Conservation (phyloP, 176 grass and related monocot genomes). For the Eragrostis curvula region DNA sequence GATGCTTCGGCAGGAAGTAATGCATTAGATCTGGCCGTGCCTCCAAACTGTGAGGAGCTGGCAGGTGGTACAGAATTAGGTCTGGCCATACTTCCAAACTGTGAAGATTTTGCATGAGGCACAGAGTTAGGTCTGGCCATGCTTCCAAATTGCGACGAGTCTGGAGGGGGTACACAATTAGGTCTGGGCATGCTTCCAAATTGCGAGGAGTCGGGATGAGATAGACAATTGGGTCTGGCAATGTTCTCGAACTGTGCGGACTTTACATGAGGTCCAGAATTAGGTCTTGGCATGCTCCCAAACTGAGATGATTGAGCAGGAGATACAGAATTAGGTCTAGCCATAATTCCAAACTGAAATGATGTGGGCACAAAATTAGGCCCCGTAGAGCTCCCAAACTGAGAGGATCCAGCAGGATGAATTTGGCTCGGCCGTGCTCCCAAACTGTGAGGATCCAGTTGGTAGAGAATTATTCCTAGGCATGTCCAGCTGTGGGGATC, state of each 20-base stretch:
- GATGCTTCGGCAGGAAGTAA: conserved; percentile 44
- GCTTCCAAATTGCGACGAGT: conserved; percentile 44
- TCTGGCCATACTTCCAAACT: background rate
- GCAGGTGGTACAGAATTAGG: background rate
- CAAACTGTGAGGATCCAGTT: conserved; percentile 48
- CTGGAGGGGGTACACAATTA: conserved; percentile 34
- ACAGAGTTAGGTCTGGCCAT: conserved; percentile 32
- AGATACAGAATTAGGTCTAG: conserved; percentile 44
- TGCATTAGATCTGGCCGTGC: conserved; percentile 19
- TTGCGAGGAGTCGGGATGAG: conserved; percentile 38
- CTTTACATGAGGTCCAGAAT: conserved; percentile 22
- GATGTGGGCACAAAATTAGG: conserved; percentile 36
- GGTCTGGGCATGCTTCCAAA: conserved; percentile 37
- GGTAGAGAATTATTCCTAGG: conserved; percentile 47
- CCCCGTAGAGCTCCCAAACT: conserved; percentile 36
- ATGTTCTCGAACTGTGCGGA: conserved; percentile 28
- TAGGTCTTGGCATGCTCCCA: conserved; percentile 33
- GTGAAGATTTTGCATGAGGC: background rate
- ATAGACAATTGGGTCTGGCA: conserved; percentile 25
- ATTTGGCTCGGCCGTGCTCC: conserved; percentile 32
- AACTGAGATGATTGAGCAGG: conserved; percentile 49
- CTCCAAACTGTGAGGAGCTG: conserved; percentile 1
- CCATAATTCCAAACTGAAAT: conserved; percentile 49
- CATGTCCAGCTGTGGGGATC: conserved; percentile 49
- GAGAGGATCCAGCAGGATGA: conserved; percentile 43